Evolutionary conservation across 2,329 filamentous ascomycete genomes (phyloP), one percentile per base, ranked within the genome.

Genomic region (Colletotrichum simmondsii): DNA sequence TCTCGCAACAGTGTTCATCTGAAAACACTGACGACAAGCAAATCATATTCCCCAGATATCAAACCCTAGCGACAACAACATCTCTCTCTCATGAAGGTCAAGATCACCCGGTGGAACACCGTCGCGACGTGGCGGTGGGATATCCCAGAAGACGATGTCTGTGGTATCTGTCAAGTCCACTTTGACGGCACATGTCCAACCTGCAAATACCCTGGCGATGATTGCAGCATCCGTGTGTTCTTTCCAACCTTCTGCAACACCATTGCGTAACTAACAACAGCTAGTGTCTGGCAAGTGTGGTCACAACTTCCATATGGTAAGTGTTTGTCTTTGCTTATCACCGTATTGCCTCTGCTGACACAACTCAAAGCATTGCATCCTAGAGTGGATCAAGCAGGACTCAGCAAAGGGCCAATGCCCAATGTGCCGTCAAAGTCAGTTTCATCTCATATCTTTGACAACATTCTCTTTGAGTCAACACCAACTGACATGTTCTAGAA

Each of bases 41-140:
- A 26, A 24, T 24, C 46, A 54, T 22, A 28, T 26, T 7, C 11
- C 11, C 19, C 22, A 37, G 22, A n/a, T 22, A 58, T 10, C 30
- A 12, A 6, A 7, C 24, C 1, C 11, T 14, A 65, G 5, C 62
- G 11, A 56, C 22, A 42, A 37, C 60, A 26, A 24, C 22, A 42
- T 42, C 37, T 8, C 24, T 42, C 37, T 8, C 24, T 65, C 65
- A 99, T 99, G 97, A 98, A 98, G 85, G 95, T 98, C 86, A 97
- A 92, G 60, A 97, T 98, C 84, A 94, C 93, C 79, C 91, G 94
- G 81, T 98, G 96, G 95, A 93, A 97, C 79, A 94, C 95, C 4
- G 95, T 99, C 75, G 97, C 97, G 22, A 96, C 95, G 68, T 99
- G 97, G 97, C 92, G 94, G 76, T 99, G 97, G 97, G 94, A 98